Percentiles rank a stretch among this genome's conserved stretches.
Evolutionary conservation across 2,329 filamentous ascomycete genomes (phyloP).

Genomic region (Sporothrix inflata): DNA sequence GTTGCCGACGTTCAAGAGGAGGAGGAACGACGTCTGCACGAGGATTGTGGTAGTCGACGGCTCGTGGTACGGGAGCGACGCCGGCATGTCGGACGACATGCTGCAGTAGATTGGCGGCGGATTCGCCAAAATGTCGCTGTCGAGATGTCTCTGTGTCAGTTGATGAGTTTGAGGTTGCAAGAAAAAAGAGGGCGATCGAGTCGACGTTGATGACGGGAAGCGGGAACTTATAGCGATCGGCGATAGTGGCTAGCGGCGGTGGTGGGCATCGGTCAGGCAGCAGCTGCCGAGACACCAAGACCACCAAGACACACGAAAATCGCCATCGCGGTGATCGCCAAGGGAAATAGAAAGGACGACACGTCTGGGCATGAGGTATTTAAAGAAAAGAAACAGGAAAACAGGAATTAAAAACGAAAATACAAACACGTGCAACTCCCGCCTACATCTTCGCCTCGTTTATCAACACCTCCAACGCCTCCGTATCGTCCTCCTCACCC

Average conservation of each 20-base stretch:
- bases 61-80: conserved; percentile 57
- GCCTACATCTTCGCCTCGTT: background rate
- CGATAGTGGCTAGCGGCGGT: background rate
- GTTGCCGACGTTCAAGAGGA: conserved; percentile 64
- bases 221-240: background rate
- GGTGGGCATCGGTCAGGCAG: background rate
- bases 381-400: no score
- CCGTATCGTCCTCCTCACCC: conserved; percentile 37
- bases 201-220: background rate
- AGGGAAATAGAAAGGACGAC: background rate
- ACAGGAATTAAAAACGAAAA: no score
- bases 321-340: background rate
- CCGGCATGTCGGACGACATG: background rate
- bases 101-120: background rate
- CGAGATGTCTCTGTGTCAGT: background rate
- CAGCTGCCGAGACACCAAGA: background rate
- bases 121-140: background rate
- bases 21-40: conserved; percentile 62
- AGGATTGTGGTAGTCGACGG: conserved; percentile 63
- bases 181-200: background rate
- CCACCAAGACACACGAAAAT: background rate
- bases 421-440: background rate
- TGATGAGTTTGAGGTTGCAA: background rate
- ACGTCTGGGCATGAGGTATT: background rate
- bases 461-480: background rate